Evolutionary conservation across 2,329 filamentous ascomycete species (phyloP), one percentile per base, ranked within the genome.

Genomic region (Elsinoe necatrix): DNA sequence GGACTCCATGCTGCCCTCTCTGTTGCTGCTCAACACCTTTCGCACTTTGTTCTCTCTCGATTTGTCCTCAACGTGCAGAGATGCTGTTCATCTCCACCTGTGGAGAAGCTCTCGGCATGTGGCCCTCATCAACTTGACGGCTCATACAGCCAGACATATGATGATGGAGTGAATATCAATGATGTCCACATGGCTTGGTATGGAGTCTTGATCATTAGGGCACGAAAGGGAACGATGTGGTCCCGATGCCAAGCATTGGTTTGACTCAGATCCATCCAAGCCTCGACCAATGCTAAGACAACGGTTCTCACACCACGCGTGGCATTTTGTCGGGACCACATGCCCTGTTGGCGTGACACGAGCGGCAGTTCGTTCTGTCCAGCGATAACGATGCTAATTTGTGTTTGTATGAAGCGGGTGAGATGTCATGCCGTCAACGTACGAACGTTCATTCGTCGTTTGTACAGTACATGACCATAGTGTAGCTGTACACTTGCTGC

Each of bases 1-100:
- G 16, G 39, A 9, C 29, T 58, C 56, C 56, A 58, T 58, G 41
- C 3, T 47, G 9, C 9, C 34, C 4, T 18, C 11, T 4, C 16
- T 18, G 2, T 37, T 43, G 41, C 11, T 43, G 34, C 34, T 11
- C 21, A 50, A 31, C 23, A 11, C 12, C 25, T 31, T 16, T 29
- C 21, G 43, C 3, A n/a, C 14, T 20, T 23, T 11, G 18, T 23
- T 16, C 9, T 43, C 41, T 23, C 23, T 4, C 41, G 9, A 20
- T 43, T 14, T 23, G 11, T 16, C 41, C 18, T 43, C 18, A 6
- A 23, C 41, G 16, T 23, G 41, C 18, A 23, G 2, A 6, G 18
- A 23, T n/a, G 16, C 5, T 43, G 18, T 43, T 43, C 41, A 43
- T 23, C 41, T 43, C 41, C 41, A 43, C 41, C n/a, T 11, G 45